phyloP scores from a whole-genome alignment of 495 filamentous ascomycete genomes.

The Lepraria neglecta region DNA sequence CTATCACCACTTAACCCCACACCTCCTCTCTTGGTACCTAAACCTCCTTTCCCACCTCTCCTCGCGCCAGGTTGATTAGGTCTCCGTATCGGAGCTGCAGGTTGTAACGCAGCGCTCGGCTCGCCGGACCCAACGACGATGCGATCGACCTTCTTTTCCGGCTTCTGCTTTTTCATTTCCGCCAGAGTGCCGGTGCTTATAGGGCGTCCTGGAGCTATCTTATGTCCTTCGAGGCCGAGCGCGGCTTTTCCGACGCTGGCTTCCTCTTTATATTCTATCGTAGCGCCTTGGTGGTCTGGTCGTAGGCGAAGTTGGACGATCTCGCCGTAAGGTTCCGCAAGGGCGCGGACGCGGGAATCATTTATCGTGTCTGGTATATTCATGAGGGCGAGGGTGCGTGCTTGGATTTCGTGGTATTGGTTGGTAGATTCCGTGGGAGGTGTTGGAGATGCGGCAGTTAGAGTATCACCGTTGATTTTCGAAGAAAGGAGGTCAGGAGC shows the following conservation, averaged over 20 bases:
- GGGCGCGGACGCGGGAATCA: slow-evolving; percentile 52
- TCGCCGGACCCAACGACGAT: slow-evolving; percentile 37
- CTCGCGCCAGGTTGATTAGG: slow-evolving; percentile 49
- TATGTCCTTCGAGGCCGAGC: slow-evolving; percentile 63
- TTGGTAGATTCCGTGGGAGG: slow-evolving; percentile 15
- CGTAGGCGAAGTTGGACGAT: slow-evolving; percentile 52
- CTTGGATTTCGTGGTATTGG: slow-evolving; percentile 30
- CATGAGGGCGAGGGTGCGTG: slow-evolving; percentile 53
- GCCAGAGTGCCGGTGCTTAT: slow-evolving; percentile 61
- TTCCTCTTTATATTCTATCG: slow-evolving; percentile 71
- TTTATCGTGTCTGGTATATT: slow-evolving; percentile 62
- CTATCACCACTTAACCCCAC: slow-evolving; percentile 33
- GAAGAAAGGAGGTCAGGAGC: slow-evolving; percentile 13
- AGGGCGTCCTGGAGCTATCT: slow-evolving; percentile 57
- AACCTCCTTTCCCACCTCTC: slow-evolving; percentile 48
- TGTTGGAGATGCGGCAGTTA: slow-evolving; percentile 21
- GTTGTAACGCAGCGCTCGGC: slow-evolving; percentile 43
- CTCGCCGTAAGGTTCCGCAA: slow-evolving; percentile 53
- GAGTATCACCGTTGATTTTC: slow-evolving; percentile 27
- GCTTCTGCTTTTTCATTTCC: slow-evolving; percentile 60
- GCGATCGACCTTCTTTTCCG: slow-evolving; percentile 49
- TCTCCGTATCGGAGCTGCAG: slow-evolving; percentile 49
- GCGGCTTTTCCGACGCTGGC: slow-evolving; percentile 67
- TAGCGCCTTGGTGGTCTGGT: slow-evolving; percentile 78
- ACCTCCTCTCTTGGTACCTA: slow-evolving; percentile 51